A percentile compares a stretch with the other conserved stretches of the same genome.
phyloP scores from a whole-genome alignment of 192 early-diverging fungal species.

The Coemansia sp. region DNA sequence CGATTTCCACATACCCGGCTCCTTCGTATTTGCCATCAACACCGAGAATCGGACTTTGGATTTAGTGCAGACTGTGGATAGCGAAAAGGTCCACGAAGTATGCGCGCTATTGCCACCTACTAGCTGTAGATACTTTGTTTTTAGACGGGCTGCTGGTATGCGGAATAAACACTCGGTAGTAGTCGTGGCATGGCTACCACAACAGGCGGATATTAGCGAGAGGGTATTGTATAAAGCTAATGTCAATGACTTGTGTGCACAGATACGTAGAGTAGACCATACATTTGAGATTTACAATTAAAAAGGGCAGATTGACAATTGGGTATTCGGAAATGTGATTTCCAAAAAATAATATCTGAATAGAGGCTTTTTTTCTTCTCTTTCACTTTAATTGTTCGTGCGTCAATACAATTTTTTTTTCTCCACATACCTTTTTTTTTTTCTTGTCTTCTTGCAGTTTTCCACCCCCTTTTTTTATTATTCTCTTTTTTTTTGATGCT shows the following conservation, averaged over 20 bases:
- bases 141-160: neutral
- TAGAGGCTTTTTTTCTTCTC: neutral
- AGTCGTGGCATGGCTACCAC: constrained; percentile 21
- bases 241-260: constrained; percentile 3
- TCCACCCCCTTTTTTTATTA: neutral
- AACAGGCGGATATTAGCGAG: constrained; percentile 10
- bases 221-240: constrained; percentile 14
- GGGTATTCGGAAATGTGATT: neutral
- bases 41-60: neutral
- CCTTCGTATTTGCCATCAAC: constrained; percentile 19
- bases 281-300: constrained; percentile 23
- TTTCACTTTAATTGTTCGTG: neutral
- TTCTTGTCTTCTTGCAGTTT: too few relatives aligned
- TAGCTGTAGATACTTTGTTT: constrained; percentile 1
- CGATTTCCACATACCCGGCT: constrained; percentile 6
- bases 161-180: neutral
- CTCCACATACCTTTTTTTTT: neutral
- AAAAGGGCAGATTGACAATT: constrained; percentile 26
- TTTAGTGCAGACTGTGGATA: neutral
- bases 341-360: constrained; percentile 2
- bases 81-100: constrained; percentile 5
- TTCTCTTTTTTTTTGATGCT: neutral
- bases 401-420: neutral
- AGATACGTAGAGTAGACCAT: constrained; percentile 20
- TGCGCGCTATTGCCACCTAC: neutral